Conservation (phyloP, 1,284 basidiomycete species). For the Wolfiporia cocos region DNA sequence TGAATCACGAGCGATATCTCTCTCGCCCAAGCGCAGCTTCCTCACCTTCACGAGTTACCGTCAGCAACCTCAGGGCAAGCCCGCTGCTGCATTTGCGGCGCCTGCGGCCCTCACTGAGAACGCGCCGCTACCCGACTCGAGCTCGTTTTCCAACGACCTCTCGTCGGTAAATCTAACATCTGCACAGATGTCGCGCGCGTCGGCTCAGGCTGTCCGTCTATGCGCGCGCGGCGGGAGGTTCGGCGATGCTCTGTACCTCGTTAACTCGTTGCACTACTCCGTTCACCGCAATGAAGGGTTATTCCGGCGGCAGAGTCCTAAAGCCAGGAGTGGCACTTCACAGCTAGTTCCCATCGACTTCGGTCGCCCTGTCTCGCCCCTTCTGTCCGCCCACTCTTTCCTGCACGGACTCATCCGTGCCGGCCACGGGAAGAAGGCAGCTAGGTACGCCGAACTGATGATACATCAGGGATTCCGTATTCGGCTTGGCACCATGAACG, state of each 20-base stretch:
- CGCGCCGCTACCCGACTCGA: too few species aligned
- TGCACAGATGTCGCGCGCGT: conserved; percentile 44
- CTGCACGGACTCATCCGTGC: conserved; percentile 56
- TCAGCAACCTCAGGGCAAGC: background rate
- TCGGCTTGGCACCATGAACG: conserved; percentile 1
- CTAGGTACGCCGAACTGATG: conserved; percentile 42
- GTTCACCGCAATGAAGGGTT: conserved; percentile 8
- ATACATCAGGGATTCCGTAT: conserved; percentile 42
- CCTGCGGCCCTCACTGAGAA: too few species aligned
- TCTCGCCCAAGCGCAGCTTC: background rate
- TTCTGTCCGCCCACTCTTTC: conserved; percentile 54
- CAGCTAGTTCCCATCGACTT: conserved; percentile 38
- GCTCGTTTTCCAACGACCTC: too few species aligned
- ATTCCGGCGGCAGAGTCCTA: background rate
- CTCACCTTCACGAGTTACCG: background rate
- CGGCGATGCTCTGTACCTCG: conserved; percentile 46
- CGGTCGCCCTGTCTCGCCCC: conserved; percentile 43
- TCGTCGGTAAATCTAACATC: conserved; percentile 21
- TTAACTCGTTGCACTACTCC: conserved; percentile 51
- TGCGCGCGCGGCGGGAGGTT: conserved; percentile 37
- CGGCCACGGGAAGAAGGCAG: conserved; percentile 42
- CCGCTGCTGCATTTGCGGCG: too few species aligned
- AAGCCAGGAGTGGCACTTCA: conserved; percentile 5
- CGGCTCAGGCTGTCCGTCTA: conserved; percentile 47
- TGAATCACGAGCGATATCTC: background rate